Conservation (phyloP, 1,284 basidiomycete genomes). For the Entoloma clypeatum region DNA sequence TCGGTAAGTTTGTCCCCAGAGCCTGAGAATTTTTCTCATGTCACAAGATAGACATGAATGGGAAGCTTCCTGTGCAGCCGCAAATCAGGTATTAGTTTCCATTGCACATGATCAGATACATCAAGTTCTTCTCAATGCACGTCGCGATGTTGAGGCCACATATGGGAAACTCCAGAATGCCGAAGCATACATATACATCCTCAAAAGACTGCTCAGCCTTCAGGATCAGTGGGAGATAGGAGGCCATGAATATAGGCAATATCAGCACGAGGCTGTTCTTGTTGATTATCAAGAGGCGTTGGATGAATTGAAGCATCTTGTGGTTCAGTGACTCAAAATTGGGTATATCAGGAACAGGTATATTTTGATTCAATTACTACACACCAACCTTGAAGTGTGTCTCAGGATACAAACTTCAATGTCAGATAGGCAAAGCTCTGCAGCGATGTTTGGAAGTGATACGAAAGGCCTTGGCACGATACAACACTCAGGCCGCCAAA, state of each 20-base stretch:
- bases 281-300: slow-evolving; percentile 4
- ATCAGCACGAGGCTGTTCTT: background rate
- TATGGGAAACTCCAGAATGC: too few species aligned
- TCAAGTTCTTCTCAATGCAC: too few species aligned
- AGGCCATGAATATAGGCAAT: background rate
- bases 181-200: too few species aligned
- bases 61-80: background rate
- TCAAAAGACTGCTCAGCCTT: too few species aligned
- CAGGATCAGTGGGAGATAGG: background rate
- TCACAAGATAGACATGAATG: background rate
- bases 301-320: slow-evolving; percentile 15
- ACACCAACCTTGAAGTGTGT: background rate
- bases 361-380: background rate
- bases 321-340: slow-evolving; percentile 12
- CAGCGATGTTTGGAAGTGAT: slow-evolving; percentile 24
- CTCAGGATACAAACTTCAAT: slow-evolving; percentile 27
- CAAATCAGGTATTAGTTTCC: slow-evolving; percentile 2
- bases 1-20: too few species aligned
- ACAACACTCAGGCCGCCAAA: slow-evolving; percentile 22
- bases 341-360: slow-evolving; percentile 13
- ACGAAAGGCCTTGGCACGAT: slow-evolving; percentile 20
- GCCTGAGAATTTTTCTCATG: background rate
- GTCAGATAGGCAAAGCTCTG: too few species aligned
- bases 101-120: background rate
- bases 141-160: too few species aligned